Evolutionary conservation across 176 grass and related monocot genomes (phyloP).

Genomic region (Avena eriantha): DNA sequence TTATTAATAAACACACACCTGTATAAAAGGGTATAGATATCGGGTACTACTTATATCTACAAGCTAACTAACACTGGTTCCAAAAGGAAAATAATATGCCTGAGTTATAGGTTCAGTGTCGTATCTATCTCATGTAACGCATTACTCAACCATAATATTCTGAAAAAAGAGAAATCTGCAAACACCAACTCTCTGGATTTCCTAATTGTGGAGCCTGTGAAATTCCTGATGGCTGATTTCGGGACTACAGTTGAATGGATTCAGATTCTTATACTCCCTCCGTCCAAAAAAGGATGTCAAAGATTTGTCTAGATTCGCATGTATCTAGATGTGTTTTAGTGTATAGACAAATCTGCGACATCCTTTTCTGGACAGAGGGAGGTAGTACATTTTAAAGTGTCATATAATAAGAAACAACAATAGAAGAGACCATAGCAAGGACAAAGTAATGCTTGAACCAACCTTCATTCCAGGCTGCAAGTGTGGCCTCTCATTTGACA

Average conservation of each 20-base stretch:
- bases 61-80: background rate
- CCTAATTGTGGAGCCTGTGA: background rate
- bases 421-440: constrained; percentile 7
- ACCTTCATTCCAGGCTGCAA: constrained; percentile 51
- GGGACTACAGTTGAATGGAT: constrained; percentile 8
- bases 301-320: no score
- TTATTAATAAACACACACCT: background rate
- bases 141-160: constrained; percentile 3
- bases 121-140: background rate
- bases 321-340: no score
- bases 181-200: background rate
- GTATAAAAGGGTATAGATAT: background rate
- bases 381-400: background rate
- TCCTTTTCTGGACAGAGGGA: no score
- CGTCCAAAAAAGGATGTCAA: no score
- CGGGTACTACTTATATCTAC: background rate
- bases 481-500: constrained; percentile 45
- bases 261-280: background rate
- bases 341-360: no score
- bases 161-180: background rate
- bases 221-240: background rate
- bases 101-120: background rate
- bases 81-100: constrained; percentile 19
- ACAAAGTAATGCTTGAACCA: constrained; percentile 27
- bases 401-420: constrained; percentile 8